A percentile compares a stretch with the other conserved stretches of the same genome.
These are phyloP conservation scores for Kodamaea kakaduensis DNA, from an alignment of 805 yeast genomes.

Conservation along the genomic window DNA sequence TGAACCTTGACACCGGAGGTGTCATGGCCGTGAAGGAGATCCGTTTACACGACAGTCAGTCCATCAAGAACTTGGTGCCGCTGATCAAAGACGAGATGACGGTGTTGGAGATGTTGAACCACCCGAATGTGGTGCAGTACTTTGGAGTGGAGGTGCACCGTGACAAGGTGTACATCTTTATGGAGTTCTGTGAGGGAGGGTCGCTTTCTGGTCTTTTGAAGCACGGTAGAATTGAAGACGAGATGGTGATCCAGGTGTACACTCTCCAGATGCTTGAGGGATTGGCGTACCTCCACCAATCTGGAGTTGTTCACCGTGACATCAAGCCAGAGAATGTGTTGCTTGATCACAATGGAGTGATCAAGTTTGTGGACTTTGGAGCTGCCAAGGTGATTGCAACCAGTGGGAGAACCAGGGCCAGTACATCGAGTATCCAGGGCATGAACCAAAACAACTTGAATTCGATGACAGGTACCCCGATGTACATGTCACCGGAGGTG, in stretches of 20 bases:
- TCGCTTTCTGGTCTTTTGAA: conserved; percentile 80
- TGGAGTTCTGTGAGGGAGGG: conserved; percentile 98
- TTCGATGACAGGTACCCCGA: conserved; percentile 88
- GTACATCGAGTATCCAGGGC: conserved; percentile 1
- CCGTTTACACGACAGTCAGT: conserved; percentile 80
- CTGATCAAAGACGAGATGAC: conserved; percentile 95
- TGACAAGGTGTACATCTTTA: conserved; percentile 89
- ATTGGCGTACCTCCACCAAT: conserved; percentile 86
- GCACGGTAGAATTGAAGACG: conserved; percentile 94
- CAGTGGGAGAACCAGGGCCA: conserved; percentile 43
- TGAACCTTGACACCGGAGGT: conserved; percentile 91
- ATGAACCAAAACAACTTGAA: conserved; percentile 25
- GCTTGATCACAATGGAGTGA: conserved; percentile 85
- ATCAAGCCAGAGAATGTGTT: conserved; percentile 93
- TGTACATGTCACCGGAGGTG: conserved; percentile 98
- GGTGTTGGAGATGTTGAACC: conserved; percentile 88
- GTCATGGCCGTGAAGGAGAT: conserved; percentile 97
- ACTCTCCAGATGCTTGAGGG: conserved; percentile 94
- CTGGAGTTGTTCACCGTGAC: conserved; percentile 95
- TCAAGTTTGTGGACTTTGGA: conserved; percentile 95
- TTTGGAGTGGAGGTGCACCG: conserved; percentile 97
- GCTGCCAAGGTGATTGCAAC: conserved; percentile 88
- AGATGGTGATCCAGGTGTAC: conserved; percentile 84
- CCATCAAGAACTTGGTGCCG: conserved; percentile 79
- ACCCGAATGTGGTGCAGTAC: conserved; percentile 94